Evolutionary conservation across 2,329 filamentous ascomycete species (phyloP).

Genomic region (Colletotrichum chlorophyti): DNA sequence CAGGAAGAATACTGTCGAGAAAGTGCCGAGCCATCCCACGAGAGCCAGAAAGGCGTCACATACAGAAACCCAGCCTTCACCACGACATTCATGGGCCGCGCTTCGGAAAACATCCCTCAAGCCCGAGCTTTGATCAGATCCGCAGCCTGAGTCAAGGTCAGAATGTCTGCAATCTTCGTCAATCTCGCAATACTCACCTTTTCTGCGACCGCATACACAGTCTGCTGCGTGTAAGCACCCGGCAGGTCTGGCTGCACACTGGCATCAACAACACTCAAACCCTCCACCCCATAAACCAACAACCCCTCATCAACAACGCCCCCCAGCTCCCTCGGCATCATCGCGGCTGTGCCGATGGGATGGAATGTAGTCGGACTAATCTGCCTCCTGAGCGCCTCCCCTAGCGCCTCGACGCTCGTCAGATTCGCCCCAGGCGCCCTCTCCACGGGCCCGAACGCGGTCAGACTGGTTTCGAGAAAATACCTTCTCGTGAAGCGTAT

Average conservation of each 20-base stretch:
- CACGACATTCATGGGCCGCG: neutral
- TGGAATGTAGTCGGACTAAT: slow-evolving; percentile 28
- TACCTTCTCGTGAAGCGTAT: slow-evolving; percentile 36
- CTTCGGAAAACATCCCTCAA: neutral
- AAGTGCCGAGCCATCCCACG: no score
- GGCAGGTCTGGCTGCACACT: slow-evolving; percentile 30
- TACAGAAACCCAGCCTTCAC: neutral
- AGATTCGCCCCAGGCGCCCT: slow-evolving; percentile 29
- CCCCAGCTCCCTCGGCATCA: slow-evolving; percentile 28
- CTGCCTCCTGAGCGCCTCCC: slow-evolving; percentile 16
- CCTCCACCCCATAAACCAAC: slow-evolving; percentile 24
- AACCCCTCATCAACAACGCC: slow-evolving; percentile 30
- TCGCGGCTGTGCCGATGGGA: slow-evolving; percentile 22
- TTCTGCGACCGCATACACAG: slow-evolving; percentile 26
- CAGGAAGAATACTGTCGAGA: no score
- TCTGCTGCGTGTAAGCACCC: slow-evolving; percentile 30
- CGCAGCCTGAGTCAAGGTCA: neutral
- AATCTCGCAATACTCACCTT: slow-evolving; percentile 8
- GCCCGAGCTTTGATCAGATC: slow-evolving; percentile 4
- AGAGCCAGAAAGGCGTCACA: no score
- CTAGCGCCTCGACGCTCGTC: slow-evolving; percentile 18
- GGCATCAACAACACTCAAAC: slow-evolving; percentile 25
- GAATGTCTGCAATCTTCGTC: neutral
- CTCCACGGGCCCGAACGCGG: slow-evolving; percentile 38
- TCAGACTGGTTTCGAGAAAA: slow-evolving; percentile 43